A percentile compares a stretch with the other conserved stretches of the same genome.
Evolutionary conservation across 2,329 filamentous ascomycete genomes (phyloP).

Genomic region (Cladophialophora exuberans): DNA sequence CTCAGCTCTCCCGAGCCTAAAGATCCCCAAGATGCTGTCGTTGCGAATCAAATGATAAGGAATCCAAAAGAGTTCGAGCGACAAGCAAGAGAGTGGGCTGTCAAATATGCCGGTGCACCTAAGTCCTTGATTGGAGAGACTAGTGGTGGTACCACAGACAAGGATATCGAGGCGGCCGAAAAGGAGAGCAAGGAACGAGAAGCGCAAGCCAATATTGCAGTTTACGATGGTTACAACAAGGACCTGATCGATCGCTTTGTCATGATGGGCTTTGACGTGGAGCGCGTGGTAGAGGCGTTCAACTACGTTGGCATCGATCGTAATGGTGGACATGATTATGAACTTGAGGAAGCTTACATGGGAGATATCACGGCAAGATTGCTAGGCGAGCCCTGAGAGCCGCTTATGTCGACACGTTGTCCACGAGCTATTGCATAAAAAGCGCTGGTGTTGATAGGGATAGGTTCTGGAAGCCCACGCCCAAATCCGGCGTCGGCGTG

Average conservation of each 20-base stretch:
- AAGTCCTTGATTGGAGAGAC: conserved; percentile 57
- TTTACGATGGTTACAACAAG: conserved; percentile 85
- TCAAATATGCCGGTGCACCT: conserved; percentile 79
- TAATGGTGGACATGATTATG: conserved; percentile 77
- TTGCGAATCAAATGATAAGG: conserved; percentile 84
- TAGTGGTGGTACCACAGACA: conserved; percentile 56
- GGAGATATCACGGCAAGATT: conserved; percentile 85
- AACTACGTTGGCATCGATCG: conserved; percentile 78
- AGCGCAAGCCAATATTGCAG: conserved; percentile 58
- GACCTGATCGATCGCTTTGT: conserved; percentile 81
- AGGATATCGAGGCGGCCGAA: conserved; percentile 59
- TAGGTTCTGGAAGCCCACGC: conserved; percentile 13
- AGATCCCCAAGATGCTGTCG: conserved; percentile 95
- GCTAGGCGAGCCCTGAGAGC: conserved; percentile 70
- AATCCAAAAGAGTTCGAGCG: conserved; percentile 77
- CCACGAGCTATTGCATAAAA: conserved; percentile 18
- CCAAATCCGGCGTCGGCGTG: conserved; percentile 10
- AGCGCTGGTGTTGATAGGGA: conserved; percentile 28
- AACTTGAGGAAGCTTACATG: conserved; percentile 87
- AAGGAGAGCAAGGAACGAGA: conserved; percentile 48
- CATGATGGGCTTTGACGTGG: conserved; percentile 87
- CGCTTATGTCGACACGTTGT: neutral
- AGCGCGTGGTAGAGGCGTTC: conserved; percentile 84
- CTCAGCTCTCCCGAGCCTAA: conserved; percentile 93
- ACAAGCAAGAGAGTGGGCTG: conserved; percentile 88